phyloP scores from a whole-genome alignment of 2,329 filamentous ascomycete species.

The Diaporthe citrichinensis region DNA sequence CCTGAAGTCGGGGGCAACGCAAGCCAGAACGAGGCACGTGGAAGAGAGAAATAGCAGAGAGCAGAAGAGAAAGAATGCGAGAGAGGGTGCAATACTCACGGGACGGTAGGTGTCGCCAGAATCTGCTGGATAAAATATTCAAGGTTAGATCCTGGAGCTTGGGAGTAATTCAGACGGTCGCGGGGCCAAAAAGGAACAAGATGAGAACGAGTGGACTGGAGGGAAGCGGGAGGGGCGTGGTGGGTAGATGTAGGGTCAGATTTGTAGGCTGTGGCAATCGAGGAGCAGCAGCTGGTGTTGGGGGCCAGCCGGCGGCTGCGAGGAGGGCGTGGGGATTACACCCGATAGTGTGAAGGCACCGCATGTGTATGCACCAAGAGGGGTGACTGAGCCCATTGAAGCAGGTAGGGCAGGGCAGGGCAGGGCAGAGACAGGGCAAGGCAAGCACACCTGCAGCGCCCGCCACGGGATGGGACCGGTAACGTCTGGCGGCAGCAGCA shows the following conservation, averaged over 20 bases:
- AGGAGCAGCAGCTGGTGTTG: constrained; percentile 32
- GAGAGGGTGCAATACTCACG: constrained; percentile 58
- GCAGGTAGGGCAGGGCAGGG: constrained; percentile 17
- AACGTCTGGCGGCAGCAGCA: constrained; percentile 22
- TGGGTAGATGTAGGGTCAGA: constrained; percentile 38
- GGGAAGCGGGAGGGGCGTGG: constrained; percentile 35
- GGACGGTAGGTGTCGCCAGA: constrained; percentile 73
- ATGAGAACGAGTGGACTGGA: constrained; percentile 30
- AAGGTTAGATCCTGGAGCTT: constrained; percentile 55
- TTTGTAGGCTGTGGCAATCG: constrained; percentile 40
- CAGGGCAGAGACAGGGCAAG: constrained; percentile 16
- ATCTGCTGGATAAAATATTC: constrained; percentile 63
- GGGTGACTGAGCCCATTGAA: constrained; percentile 29
- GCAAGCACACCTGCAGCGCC: constrained; percentile 23
- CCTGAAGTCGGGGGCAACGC: not conserved
- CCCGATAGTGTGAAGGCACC: constrained; percentile 38
- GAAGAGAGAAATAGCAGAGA: not conserved
- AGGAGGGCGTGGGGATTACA: constrained; percentile 37
- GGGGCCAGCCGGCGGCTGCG: constrained; percentile 22
- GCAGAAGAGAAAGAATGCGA: constrained; percentile 1
- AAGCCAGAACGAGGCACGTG: not conserved
- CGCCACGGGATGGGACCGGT: constrained; percentile 24
- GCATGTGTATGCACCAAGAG: constrained; percentile 38
- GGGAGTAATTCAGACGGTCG: constrained; percentile 23
- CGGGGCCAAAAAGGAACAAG: constrained; percentile 25